These are phyloP conservation scores for Neoboletus magnificus DNA, from an alignment of 768 basidiomycete genomes.

Conservation along the genomic window DNA sequence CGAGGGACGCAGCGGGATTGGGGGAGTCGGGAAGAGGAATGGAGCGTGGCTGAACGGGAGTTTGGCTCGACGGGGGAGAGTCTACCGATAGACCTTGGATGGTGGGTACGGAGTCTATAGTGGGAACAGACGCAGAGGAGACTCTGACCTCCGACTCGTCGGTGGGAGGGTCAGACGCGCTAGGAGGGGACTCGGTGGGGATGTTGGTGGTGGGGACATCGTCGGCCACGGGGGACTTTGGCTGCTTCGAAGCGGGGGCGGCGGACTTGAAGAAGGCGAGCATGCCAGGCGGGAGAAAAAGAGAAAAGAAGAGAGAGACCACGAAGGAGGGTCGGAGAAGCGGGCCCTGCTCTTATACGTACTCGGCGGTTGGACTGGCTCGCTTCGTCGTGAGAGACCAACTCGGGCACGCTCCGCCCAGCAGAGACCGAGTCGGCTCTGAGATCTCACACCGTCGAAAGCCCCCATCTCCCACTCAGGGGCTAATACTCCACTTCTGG, in stretches of 20 bases:
- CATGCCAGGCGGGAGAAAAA: slow-evolving; percentile 8
- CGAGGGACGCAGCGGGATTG: slow-evolving; percentile 15
- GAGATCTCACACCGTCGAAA: background rate
- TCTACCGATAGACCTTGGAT: slow-evolving; percentile 14
- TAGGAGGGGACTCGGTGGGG: background rate
- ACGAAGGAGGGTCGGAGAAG: slow-evolving; percentile 9
- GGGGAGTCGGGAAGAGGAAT: slow-evolving; percentile 20
- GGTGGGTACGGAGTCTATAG: slow-evolving; percentile 24
- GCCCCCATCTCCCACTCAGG: slow-evolving; percentile 6
- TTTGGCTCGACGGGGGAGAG: background rate
- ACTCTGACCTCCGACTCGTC: slow-evolving; percentile 7
- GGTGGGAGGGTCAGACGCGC: background rate
- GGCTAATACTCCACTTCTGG: background rate
- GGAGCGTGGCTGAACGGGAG: background rate
- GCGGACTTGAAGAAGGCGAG: slow-evolving; percentile 25
- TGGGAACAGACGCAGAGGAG: slow-evolving; percentile 19
- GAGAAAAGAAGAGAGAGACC: background rate
- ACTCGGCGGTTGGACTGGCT: slow-evolving; percentile 7
- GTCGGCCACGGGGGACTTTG: slow-evolving; percentile 1
- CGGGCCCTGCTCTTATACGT: slow-evolving; percentile 25
- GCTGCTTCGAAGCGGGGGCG: slow-evolving; percentile 9
- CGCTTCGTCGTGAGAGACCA: slow-evolving; percentile 25
- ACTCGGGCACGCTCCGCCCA: background rate
- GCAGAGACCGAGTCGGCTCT: background rate
- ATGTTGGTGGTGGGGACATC: slow-evolving; percentile 2